Conservation (phyloP, 352 stramenopile species). For the Blastocystis sp. region DNA sequence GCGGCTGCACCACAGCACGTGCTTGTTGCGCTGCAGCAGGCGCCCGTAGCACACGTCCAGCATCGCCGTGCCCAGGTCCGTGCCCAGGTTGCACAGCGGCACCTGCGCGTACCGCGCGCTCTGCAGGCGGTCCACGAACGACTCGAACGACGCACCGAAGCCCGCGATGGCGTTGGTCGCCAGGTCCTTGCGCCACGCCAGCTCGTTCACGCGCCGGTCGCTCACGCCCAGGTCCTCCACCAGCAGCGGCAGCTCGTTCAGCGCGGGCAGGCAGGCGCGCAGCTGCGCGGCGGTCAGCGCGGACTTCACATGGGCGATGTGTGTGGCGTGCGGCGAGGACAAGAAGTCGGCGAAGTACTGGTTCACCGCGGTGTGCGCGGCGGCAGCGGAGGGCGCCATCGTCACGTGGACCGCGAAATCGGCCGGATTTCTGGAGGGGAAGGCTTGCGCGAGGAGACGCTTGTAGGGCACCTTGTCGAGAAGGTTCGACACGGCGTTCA, state of each 20-base stretch:
- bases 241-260: conserved; percentile 86
- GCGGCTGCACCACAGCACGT: conserved; percentile 89
- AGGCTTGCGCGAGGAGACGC: conserved; percentile 6
- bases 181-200: conserved; percentile 29
- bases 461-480: conserved; percentile 53
- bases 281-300: conserved; percentile 75
- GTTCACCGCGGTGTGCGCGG: neutral
- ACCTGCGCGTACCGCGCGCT: conserved; percentile 83
- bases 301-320: conserved; percentile 80
- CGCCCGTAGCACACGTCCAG: conserved; percentile 88
- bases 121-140: conserved; percentile 61
- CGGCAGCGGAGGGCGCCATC: neutral
- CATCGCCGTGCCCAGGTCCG: conserved; percentile 84
- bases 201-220: conserved; percentile 27
- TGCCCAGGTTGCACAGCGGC: conserved; percentile 88
- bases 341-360: conserved; percentile 6
- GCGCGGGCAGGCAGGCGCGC: conserved; percentile 79
- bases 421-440: neutral
- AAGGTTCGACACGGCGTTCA: neutral
- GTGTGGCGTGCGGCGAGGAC: conserved; percentile 71
- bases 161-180: conserved; percentile 2
- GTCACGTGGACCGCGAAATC: neutral
- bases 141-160: conserved; percentile 45
- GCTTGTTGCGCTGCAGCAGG: conserved; percentile 85
- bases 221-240: conserved; percentile 33